Base-by-base conservation (phyloP, 129 eudicot species). In the Centaurea solstitialis region DNA sequence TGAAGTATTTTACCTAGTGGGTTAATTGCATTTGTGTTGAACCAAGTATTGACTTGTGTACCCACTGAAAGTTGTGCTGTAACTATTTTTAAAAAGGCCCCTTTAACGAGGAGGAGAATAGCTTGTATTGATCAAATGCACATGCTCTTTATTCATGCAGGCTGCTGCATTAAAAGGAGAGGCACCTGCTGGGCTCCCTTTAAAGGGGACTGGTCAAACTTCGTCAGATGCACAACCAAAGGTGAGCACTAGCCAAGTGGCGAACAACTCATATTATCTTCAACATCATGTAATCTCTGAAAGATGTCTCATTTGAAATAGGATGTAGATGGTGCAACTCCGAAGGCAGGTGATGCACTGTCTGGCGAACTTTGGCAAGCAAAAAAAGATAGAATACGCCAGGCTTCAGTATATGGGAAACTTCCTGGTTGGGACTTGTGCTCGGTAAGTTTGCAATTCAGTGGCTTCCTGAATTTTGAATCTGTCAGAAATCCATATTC, bases 131-230 rank as follows among this genome's bases (percentile, higher is more conserved):
- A 30, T 28, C 26, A 72, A 7, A 15, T 41, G 28, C 30, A 45
- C 20, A 21, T 9, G 30, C 30, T 78, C n/a, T 41, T 80, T 74
- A 69, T 73, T 62, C 76, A 68, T 38, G 47, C 84, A 95, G 99
- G 98, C 98, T 77, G 99, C 99, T 83, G 96, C 99, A 70, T 86
- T 93, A 75, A 95, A 95, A 83, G 99, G 99, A 62, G 98, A 95
- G 88, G 97, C 99, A 78, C 99, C 99, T 75, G 91, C 90, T 33
- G 99, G 99, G 66, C 93, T 95, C 75, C 98, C 99, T 86, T 84
- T 95, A 76, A 95, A 93, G 82, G 99, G 99, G 61, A 87, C 99
- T 79, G 95, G 91, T 76, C 99, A 91, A 84, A 91, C 94, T 87
- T 91, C 99, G 50, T 89, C 99, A 62, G 97, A 95, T 80, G 88